These are phyloP conservation scores for Mycena vulgaris DNA, from an alignment of 768 basidiomycete species.

Conservation along the genomic window DNA sequence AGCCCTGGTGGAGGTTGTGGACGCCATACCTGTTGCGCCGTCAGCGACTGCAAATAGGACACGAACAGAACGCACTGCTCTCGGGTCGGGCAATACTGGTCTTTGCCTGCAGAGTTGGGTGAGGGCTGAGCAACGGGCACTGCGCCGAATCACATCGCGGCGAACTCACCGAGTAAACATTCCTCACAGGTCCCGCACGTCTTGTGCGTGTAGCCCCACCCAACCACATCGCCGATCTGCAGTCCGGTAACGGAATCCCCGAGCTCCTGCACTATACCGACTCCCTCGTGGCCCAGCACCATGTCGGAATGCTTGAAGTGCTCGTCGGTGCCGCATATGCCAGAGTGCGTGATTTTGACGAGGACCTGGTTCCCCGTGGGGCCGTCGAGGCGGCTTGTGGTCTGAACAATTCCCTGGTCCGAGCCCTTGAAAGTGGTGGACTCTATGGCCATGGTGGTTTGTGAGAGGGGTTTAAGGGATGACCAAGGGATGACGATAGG, in stretches of 20 bases:
- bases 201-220: constrained; percentile 44
- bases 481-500: too few species aligned
- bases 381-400: neutral
- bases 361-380: constrained; percentile 29
- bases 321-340: constrained; percentile 57
- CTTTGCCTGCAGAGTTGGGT: too few species aligned
- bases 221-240: constrained; percentile 32
- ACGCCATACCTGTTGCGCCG: constrained; percentile 42
- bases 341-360: constrained; percentile 39
- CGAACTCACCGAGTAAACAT: neutral
- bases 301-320: constrained; percentile 50
- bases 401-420: constrained; percentile 13
- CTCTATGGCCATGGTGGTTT: constrained; percentile 29
- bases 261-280: constrained; percentile 21
- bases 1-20: constrained; percentile 44
- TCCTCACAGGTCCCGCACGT: constrained; percentile 52
- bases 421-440: constrained; percentile 27
- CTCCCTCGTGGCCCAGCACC: constrained; percentile 50
- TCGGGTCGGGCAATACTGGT: constrained; percentile 17
- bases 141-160: neutral
- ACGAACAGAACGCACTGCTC: constrained; percentile 8
- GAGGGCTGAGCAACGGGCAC: too few species aligned
- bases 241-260: constrained; percentile 6
- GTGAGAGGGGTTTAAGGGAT: too few species aligned
- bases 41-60: too few species aligned